Conservation (phyloP, 2,329 filamentous ascomycete species). For the Furcasterigmium sp. region DNA sequence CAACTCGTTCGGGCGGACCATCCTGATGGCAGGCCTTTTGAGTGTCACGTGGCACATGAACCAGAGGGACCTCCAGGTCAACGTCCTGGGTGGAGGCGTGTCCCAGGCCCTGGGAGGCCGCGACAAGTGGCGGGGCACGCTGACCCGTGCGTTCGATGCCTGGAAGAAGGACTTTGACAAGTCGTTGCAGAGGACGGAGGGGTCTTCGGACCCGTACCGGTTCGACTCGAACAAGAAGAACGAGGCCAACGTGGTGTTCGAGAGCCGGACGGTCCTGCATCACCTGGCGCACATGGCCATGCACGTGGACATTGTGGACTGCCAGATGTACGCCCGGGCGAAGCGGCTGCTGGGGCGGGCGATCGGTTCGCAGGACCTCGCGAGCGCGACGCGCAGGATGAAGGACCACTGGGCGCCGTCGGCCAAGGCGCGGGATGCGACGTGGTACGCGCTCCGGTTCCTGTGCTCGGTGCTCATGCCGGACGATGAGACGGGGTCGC, state of each 20-base stretch:
- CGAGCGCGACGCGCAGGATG: conserved; percentile 75
- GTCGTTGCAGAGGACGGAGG: conserved; percentile 59
- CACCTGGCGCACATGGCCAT: conserved; percentile 97
- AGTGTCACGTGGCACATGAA: conserved; percentile 98
- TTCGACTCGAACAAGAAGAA: conserved; percentile 57
- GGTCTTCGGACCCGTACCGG: conserved; percentile 47
- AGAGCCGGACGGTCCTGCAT: conserved; percentile 84
- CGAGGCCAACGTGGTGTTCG: conserved; percentile 63
- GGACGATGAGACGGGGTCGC: conserved; percentile 30
- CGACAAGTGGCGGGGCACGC: conserved; percentile 82
- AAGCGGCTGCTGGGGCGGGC: conserved; percentile 78
- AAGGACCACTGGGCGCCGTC: conserved; percentile 85
- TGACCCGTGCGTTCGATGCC: conserved; percentile 84
- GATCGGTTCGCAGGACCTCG: conserved; percentile 78
- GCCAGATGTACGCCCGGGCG: conserved; percentile 90
- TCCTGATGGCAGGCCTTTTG: conserved; percentile 88
- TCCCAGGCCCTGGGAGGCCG: conserved; percentile 75
- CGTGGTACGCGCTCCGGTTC: conserved; percentile 88
- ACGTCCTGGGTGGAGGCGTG: conserved; percentile 69
- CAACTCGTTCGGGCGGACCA: conserved; percentile 87
- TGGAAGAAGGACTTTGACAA: conserved; percentile 93
- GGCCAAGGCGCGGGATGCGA: conserved; percentile 82
- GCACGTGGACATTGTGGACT: conserved; percentile 96
- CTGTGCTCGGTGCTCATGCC: conserved; percentile 76
- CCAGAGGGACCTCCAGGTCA: conserved; percentile 88